phyloP scores from a whole-genome alignment of 495 filamentous ascomycete genomes.

The Lasiosphaeriaceae sp. region DNA sequence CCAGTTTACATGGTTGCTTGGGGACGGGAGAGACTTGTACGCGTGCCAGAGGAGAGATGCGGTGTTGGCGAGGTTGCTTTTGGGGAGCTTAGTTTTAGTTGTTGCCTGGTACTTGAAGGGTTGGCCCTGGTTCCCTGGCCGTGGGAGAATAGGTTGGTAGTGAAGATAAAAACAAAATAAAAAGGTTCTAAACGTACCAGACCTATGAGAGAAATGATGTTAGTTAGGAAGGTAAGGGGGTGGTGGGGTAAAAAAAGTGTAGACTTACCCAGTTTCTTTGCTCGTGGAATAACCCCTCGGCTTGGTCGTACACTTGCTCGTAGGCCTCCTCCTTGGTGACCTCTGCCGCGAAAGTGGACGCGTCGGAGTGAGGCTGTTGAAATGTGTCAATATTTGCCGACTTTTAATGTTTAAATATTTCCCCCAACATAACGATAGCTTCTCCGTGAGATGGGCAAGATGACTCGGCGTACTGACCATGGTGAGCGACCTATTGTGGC shows the following conservation, averaged over 20 bases:
- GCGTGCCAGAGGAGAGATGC: slow-evolving; percentile 85
- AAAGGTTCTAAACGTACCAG: slow-evolving; percentile 52
- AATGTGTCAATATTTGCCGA: no score
- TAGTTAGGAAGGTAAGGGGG: not conserved
- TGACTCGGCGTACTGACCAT: no score
- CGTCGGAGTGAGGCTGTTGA: slow-evolving; percentile 80
- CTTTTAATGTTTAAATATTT: no score
- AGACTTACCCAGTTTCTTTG: slow-evolving; percentile 81
- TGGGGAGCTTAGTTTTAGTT: not conserved
- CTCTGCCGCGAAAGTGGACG: slow-evolving; percentile 65
- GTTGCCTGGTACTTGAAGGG: not conserved
- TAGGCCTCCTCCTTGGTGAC: slow-evolving; percentile 74
- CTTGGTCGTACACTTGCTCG: slow-evolving; percentile 66
- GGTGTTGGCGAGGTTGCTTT: slow-evolving; percentile 79
- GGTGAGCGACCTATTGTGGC: no score
- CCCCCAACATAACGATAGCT: no score
- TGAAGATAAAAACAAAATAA: no score
- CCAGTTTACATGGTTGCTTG: slow-evolving; percentile 78
- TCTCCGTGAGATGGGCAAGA: no score
- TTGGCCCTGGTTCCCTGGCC: not conserved
- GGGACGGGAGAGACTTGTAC: slow-evolving; percentile 71
- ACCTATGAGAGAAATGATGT: slow-evolving; percentile 37
- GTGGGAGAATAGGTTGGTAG: not conserved
- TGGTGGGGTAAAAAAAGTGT: no score
- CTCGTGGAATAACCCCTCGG: slow-evolving; percentile 65